These are phyloP conservation scores for Primulina tabacum DNA, from an alignment of 257 asterid genomes.

Conservation along the genomic window DNA sequence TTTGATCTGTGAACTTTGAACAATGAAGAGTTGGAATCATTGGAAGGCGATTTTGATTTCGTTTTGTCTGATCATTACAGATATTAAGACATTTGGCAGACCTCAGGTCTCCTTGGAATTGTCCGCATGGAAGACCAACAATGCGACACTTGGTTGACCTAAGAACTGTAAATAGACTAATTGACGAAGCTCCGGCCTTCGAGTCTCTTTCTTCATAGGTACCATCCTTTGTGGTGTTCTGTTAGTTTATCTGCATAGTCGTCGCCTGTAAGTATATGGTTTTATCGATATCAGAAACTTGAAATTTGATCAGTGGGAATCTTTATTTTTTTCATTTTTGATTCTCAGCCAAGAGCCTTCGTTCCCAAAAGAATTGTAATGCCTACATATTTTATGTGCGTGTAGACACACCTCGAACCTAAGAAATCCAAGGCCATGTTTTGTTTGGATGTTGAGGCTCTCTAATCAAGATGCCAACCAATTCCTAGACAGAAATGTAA, in stretches of 20 bases:
- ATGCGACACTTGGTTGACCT: constrained; percentile 96
- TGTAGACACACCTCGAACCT: neutral
- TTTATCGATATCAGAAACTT: too few species aligned
- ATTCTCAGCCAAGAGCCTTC: neutral
- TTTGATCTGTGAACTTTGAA: neutral
- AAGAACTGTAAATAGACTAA: constrained; percentile 38
- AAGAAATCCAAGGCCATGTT: too few species aligned
- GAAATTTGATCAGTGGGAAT: too few species aligned
- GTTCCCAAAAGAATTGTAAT: too few species aligned
- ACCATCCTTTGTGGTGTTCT: neutral
- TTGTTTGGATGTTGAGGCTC: neutral
- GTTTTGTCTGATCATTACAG: constrained; percentile 38
- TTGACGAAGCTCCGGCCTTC: constrained; percentile 30
- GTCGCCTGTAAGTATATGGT: neutral
- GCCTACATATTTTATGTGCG: neutral
- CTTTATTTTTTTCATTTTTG: too few species aligned
- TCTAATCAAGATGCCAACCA: neutral
- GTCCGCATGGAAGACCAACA: constrained; percentile 97
- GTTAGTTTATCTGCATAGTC: neutral
- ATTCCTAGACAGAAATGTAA: neutral
- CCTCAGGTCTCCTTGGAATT: constrained; percentile 97
- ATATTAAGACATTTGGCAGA: constrained; percentile 66
- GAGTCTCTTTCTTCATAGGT: neutral
- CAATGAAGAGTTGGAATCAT: neutral
- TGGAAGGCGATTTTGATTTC: neutral